Conservation (phyloP, 1,139 yeast genomes). For the Hanseniaspora uvarum region DNA sequence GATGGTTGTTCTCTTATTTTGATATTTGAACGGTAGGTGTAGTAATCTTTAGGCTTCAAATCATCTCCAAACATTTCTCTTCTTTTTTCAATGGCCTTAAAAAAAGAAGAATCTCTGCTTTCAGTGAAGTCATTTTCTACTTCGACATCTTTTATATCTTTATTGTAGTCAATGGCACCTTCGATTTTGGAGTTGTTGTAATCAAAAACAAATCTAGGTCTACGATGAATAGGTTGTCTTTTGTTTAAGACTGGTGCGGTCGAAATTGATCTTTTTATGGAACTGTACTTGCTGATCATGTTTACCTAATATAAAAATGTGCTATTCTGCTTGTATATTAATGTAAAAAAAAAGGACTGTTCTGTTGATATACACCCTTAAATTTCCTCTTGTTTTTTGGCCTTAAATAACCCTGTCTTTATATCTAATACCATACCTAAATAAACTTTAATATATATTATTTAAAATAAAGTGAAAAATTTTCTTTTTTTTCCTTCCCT, state of each 20-base stretch:
- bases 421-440: no score
- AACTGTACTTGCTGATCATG: neutral
- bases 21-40: neutral
- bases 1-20: neutral
- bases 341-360: no score
- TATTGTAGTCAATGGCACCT: neutral
- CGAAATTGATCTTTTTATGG: neutral
- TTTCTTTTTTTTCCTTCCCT: no score
- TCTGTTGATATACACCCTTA: no score
- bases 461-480: no score
- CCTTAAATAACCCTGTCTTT: no score
- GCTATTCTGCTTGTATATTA: neutral
- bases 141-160: neutral
- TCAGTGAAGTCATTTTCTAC: neutral
- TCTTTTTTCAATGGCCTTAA: neutral
- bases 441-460: no score
- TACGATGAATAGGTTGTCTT: conserved; percentile 1
- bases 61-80: neutral
- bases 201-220: conserved; percentile 4
- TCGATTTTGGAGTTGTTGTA: neutral
- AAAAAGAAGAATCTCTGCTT: neutral
- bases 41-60: neutral
- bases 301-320: neutral
- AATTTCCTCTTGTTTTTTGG: no score
- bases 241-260: neutral